Percentiles rank a stretch among this genome's conserved stretches.
Conservation (phyloP, 768 basidiomycete species). For the Kwoniella sp. region DNA sequence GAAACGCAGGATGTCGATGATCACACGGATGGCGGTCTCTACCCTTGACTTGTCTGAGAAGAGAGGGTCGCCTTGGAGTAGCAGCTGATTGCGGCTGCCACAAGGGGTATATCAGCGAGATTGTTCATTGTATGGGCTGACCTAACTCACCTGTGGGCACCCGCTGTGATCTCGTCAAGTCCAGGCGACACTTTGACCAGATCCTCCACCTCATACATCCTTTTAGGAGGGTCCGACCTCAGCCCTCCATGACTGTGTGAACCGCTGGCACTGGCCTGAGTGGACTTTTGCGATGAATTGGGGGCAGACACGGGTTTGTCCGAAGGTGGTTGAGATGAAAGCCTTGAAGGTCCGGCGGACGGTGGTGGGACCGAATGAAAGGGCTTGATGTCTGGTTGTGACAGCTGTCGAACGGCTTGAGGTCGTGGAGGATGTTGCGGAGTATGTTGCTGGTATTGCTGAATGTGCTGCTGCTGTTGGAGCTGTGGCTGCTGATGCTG, state of each 20-base stretch:
- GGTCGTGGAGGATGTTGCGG: background rate
- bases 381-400: constrained; percentile 4
- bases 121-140: background rate
- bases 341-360: background rate
- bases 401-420: background rate
- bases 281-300: background rate
- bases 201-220: constrained; percentile 32
- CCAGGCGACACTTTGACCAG: constrained; percentile 15
- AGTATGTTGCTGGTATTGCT: background rate
- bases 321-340: constrained; percentile 5
- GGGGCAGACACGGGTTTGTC: background rate
- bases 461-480: background rate
- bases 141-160: constrained; percentile 17
- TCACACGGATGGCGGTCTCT: constrained; percentile 44
- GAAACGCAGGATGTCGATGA: constrained; percentile 35
- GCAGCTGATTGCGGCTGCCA: constrained; percentile 18
- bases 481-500: background rate
- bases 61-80: constrained; percentile 44
- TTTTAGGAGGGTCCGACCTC: constrained; percentile 35
- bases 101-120: background rate
- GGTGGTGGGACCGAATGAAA: constrained; percentile 17
- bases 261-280: constrained; percentile 11
- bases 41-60: constrained; percentile 39
- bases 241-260: constrained; percentile 21
- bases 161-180: constrained; percentile 21